Evolutionary conservation across 2,329 filamentous ascomycete genomes (phyloP).

Genomic region (Alternaria postmessia): DNA sequence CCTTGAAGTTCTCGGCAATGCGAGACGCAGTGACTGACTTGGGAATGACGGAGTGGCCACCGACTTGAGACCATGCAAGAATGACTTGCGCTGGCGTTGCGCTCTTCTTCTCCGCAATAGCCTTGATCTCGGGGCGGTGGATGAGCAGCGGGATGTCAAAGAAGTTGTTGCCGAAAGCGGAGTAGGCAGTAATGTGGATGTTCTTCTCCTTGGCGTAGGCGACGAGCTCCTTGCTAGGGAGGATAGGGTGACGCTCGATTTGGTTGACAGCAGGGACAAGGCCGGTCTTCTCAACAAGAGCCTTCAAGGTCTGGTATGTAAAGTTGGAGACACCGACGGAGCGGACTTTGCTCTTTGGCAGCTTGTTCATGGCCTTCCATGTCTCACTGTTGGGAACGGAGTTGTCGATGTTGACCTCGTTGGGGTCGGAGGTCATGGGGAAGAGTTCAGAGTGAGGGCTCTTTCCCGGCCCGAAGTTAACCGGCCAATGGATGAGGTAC

Average conservation of each 20-base stretch:
- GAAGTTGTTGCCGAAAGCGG: constrained; percentile 56
- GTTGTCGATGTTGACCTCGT: constrained; percentile 55
- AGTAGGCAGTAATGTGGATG: constrained; percentile 46
- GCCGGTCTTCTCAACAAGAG: constrained; percentile 60
- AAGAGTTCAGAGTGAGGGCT: constrained; percentile 47
- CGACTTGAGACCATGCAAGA: constrained; percentile 85
- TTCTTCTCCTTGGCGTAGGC: constrained; percentile 42
- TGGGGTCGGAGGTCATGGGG: constrained; percentile 59
- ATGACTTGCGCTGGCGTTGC: constrained; percentile 80
- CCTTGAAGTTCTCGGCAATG: constrained; percentile 43
- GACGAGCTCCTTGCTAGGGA: constrained; percentile 41
- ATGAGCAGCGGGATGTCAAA: constrained; percentile 68
- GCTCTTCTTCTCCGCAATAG: constrained; percentile 68
- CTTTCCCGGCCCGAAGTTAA: constrained; percentile 70
- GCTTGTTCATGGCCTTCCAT: constrained; percentile 51
- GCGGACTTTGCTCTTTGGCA: constrained; percentile 50
- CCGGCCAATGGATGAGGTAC: constrained; percentile 88
- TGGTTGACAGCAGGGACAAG: constrained; percentile 42
- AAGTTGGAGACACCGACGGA: constrained; percentile 45
- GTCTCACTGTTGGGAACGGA: constrained; percentile 40
- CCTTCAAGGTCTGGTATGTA: constrained; percentile 55
- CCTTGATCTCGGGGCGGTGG: constrained; percentile 72
- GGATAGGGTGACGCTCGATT: constrained; percentile 43
- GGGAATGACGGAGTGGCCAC: constrained; percentile 41
- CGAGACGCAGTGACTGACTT: constrained; percentile 41